phyloP scores from a whole-genome alignment of 2,329 filamentous ascomycete genomes.

The Ophiostoma australiae region DNA sequence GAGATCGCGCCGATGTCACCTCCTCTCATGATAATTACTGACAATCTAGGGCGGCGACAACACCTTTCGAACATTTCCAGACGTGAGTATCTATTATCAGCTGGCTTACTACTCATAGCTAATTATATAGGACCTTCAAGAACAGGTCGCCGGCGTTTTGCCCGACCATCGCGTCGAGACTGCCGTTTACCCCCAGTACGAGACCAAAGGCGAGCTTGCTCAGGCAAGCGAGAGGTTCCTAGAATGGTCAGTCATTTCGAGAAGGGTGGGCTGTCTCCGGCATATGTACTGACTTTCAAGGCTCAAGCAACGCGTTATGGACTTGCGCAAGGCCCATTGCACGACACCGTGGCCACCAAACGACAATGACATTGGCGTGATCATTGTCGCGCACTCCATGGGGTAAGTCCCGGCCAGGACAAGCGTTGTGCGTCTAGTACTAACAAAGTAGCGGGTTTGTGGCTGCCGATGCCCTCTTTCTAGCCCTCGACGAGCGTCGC shows the following conservation, averaged over 20 bases:
- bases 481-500: constrained; percentile 49
- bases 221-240: constrained; percentile 42
- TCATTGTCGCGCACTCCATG: constrained; percentile 81
- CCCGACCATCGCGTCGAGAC: constrained; percentile 44
- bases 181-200: constrained; percentile 65
- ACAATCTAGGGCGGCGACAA: constrained; percentile 52
- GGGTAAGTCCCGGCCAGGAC: constrained; percentile 36
- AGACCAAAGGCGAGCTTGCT: constrained; percentile 64
- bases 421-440: too few species aligned
- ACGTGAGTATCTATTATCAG: constrained; percentile 41
- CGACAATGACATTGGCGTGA: constrained; percentile 72
- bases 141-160: constrained; percentile 7
- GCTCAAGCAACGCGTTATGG: constrained; percentile 77
- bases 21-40: constrained; percentile 34
- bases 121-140: constrained; percentile 42
- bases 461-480: constrained; percentile 72
- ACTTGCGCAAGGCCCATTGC: constrained; percentile 64
- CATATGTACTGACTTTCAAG: constrained; percentile 26
- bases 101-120: neutral
- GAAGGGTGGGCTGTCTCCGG: too few species aligned
- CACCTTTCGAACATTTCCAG: constrained; percentile 64
- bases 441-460: constrained; percentile 58
- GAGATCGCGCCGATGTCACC: constrained; percentile 4
- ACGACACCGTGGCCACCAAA: constrained; percentile 70
- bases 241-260: neutral